Conservation (phyloP, 768 basidiomycete genomes). For the Termitomyces sp. region DNA sequence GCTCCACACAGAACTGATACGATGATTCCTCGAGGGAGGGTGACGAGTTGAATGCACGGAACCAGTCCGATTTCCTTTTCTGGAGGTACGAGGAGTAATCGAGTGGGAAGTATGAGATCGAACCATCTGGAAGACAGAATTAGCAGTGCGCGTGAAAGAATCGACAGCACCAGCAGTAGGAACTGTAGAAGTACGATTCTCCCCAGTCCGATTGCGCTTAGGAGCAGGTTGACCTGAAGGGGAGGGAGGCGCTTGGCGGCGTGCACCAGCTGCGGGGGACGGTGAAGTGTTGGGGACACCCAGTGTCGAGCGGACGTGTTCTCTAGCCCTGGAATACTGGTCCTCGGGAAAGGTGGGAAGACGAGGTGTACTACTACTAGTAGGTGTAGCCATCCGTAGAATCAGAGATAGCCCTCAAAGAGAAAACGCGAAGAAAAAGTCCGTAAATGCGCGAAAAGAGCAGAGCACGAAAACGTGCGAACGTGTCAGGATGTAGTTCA, state of each 20-base stretch:
- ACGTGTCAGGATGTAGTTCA: no score
- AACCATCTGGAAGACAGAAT: background rate
- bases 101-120: background rate
- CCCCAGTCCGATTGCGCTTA: no score
- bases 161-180: background rate
- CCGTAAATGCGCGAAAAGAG: no score
- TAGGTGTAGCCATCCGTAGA: no score
- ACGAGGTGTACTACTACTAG: no score
- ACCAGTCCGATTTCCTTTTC: background rate
- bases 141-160: background rate
- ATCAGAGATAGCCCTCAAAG: no score
- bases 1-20: background rate
- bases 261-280: background rate
- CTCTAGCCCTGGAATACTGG: background rate
- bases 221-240: background rate
- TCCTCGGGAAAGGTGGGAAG: background rate
- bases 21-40: background rate
- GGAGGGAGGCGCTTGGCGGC: background rate
- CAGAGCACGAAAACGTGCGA: no score
- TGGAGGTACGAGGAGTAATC: background rate
- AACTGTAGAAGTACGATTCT: no score
- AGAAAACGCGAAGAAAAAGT: no score
- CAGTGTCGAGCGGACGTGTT: background rate
- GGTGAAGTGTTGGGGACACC: background rate
- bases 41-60: background rate